These are phyloP conservation scores for Chaetothyriales sp. DNA, from an alignment of 2,329 filamentous ascomycete genomes.

Conservation along the genomic window DNA sequence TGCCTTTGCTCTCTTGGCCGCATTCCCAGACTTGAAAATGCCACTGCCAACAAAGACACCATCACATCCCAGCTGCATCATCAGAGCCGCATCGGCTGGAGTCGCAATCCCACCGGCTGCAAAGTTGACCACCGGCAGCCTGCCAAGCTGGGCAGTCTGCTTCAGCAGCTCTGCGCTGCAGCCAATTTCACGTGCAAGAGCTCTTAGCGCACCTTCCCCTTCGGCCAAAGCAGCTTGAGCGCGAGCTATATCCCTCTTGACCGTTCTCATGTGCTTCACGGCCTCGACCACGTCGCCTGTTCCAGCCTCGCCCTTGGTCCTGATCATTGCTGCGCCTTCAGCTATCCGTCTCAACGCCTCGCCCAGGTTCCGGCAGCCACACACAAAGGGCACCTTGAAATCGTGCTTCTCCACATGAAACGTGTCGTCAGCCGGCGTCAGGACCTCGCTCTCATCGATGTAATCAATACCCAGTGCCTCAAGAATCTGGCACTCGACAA, in stretches of 20 bases:
- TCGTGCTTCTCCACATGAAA: conserved; percentile 82
- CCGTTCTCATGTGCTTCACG: conserved; percentile 86
- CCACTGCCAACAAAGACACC: conserved; percentile 94
- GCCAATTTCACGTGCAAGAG: conserved; percentile 68
- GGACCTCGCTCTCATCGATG: conserved; percentile 94
- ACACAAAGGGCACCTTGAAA: conserved; percentile 83
- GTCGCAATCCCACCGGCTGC: conserved; percentile 99
- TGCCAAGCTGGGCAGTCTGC: conserved; percentile 73
- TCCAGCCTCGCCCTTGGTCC: conserved; percentile 95
- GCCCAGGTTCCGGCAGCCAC: conserved; percentile 85
- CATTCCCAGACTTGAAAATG: conserved; percentile 94
- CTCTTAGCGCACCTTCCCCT: conserved; percentile 58
- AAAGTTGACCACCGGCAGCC: conserved; percentile 93
- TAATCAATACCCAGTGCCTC: conserved; percentile 92
- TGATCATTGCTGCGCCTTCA: conserved; percentile 96
- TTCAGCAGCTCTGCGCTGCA: conserved; percentile 66
- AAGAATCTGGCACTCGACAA: conserved; percentile 95
- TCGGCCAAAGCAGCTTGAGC: conserved; percentile 45
- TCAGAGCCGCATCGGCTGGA: conserved; percentile 85
- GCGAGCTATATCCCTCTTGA: conserved; percentile 66
- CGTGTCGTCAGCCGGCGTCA: conserved; percentile 81
- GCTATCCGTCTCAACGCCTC: conserved; percentile 82
- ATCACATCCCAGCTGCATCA: conserved; percentile 99
- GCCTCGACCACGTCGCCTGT: conserved; percentile 96
- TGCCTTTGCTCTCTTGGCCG: conserved; percentile 76